phyloP scores from a whole-genome alignment of 192 early-diverging fungal genomes.

The Coemansia sp. region DNA sequence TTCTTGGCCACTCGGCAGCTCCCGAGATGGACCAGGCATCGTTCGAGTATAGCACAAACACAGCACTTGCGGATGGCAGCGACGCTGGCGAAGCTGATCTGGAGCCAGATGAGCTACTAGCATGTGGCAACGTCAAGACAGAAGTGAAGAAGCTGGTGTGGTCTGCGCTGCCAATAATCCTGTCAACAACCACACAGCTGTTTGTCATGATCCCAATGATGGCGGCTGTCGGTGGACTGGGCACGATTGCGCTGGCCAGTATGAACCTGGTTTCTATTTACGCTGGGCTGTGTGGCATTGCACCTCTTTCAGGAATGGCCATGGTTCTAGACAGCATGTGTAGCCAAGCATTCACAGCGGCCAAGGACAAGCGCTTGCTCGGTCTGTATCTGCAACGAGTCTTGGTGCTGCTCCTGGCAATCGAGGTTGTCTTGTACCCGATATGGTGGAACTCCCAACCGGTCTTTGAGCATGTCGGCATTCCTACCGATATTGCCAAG shows the following conservation, averaged over 20 bases:
- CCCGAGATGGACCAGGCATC: neutral
- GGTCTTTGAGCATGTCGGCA: conserved; percentile 30
- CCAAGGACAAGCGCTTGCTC: conserved; percentile 60
- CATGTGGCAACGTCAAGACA: conserved; percentile 4
- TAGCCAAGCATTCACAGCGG: conserved; percentile 69
- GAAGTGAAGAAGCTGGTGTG: conserved; percentile 20
- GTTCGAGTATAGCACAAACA: neutral
- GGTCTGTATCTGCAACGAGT: conserved; percentile 77
- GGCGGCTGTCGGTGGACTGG: conserved; percentile 60
- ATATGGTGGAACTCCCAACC: conserved; percentile 55
- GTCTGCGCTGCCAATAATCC: conserved; percentile 40
- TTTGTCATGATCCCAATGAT: conserved; percentile 40
- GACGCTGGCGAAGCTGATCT: neutral
- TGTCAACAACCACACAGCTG: conserved; percentile 36
- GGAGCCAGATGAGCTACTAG: conserved; percentile 9
- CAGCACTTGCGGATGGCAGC: neutral
- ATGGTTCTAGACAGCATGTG: conserved; percentile 77
- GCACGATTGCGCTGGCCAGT: conserved; percentile 63
- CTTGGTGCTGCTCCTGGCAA: conserved; percentile 64
- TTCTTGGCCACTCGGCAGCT: neutral
- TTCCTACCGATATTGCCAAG: conserved; percentile 64
- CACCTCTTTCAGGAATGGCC: conserved; percentile 63
- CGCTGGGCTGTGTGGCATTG: conserved; percentile 65
- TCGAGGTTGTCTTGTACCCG: conserved; percentile 67
- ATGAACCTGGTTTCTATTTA: conserved; percentile 72